Base-by-base conservation (phyloP, 1,139 yeast species). In the Saccharomyces pastorianus region DNA sequence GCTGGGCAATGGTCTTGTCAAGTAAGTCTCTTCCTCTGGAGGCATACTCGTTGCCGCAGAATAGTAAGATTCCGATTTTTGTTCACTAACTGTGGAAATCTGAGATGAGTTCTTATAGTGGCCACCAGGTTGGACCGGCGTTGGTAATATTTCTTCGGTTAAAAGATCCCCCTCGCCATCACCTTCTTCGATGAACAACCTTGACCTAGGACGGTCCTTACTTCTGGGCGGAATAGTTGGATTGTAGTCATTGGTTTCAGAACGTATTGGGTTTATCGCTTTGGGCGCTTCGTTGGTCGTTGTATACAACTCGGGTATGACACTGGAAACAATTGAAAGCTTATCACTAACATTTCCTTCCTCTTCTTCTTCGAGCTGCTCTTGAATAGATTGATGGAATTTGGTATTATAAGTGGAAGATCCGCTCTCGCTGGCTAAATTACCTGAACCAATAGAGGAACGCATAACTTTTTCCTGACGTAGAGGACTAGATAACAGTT, bases 191-290 rank as follows among this genome's bases (percentile, higher is more conserved):
- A 65, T 54, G 41, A 60, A 60, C 7, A 64, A 48, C 29, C 59
- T 60, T 4, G 71, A 65, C 28, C 56, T 60, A 17, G 71, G 71
- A 51, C 71, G 62, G 14, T 61, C 61, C 50, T 62, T 63, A 50
- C 61, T 68, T 51, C 71, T 63, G 41, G 69, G 69, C 14, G 71
- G 71, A 5, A 65, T 63, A 2, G 66, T 59, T 4, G 70, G 71
- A 42, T 62, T 63, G 26, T 57, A 60, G 27, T 55, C 59, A n/a
- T 57, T 56, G 6, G 58, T 56, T 46, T 61, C 63, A 4, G 68
- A 60, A 26, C 66, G 58, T 9, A 54, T 53, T 4, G 69, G 67
- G 26, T 42, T 17, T 32, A 51, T 53, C 26, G 53, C 54, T 31
- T 54, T 52, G 48, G 54, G 53, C 14, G 51, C 56, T 11, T 54